Percentiles rank a stretch among this genome's conserved stretches.
These are phyloP conservation scores for Teunomyces gatunensis DNA, from an alignment of 805 yeast genomes.

Conservation along the genomic window DNA sequence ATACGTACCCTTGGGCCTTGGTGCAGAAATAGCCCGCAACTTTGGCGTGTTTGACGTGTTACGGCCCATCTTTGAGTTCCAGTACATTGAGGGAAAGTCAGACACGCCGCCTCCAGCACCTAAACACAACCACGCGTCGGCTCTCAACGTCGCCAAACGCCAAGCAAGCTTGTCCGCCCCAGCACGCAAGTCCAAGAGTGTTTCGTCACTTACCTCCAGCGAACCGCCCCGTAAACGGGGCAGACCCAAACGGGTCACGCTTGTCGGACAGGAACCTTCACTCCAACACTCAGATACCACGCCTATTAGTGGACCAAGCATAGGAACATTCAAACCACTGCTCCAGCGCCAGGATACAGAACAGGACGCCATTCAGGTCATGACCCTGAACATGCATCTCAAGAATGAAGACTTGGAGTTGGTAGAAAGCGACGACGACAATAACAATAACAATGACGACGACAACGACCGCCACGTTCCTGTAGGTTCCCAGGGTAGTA, in stretches of 20 bases:
- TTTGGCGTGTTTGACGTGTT: slow-evolving; percentile 52
- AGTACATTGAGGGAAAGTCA: slow-evolving; percentile 40
- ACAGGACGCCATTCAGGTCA: slow-evolving; percentile 36
- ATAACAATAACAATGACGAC: slow-evolving; percentile 21
- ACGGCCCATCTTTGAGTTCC: slow-evolving; percentile 22
- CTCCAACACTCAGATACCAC: slow-evolving; percentile 34
- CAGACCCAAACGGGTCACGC: slow-evolving; percentile 33
- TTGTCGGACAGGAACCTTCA: slow-evolving; percentile 21
- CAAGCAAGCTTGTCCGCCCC: slow-evolving; percentile 14
- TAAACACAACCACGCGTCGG: slow-evolving; percentile 46
- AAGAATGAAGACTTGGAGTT: slow-evolving; percentile 37
- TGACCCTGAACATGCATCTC: slow-evolving; percentile 32
- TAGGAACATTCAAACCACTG: slow-evolving; percentile 26
- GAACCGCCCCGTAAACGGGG: slow-evolving; percentile 38
- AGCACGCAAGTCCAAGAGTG: slow-evolving; percentile 14
- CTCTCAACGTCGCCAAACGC: slow-evolving; percentile 38
- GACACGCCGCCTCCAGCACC: slow-evolving; percentile 47
- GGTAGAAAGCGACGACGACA: slow-evolving; percentile 34
- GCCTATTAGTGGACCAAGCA: slow-evolving; percentile 32
- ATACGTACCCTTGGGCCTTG: slow-evolving; percentile 42
- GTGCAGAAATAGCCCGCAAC: slow-evolving; percentile 36
- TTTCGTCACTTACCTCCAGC: slow-evolving; percentile 13
- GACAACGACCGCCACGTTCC: slow-evolving; percentile 9
- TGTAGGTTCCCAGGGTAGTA: slow-evolving; percentile 23
- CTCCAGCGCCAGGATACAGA: slow-evolving; percentile 34